phyloP scores from a whole-genome alignment of 495 filamentous ascomycete species.

The Massariosphaeria phaeospora region DNA sequence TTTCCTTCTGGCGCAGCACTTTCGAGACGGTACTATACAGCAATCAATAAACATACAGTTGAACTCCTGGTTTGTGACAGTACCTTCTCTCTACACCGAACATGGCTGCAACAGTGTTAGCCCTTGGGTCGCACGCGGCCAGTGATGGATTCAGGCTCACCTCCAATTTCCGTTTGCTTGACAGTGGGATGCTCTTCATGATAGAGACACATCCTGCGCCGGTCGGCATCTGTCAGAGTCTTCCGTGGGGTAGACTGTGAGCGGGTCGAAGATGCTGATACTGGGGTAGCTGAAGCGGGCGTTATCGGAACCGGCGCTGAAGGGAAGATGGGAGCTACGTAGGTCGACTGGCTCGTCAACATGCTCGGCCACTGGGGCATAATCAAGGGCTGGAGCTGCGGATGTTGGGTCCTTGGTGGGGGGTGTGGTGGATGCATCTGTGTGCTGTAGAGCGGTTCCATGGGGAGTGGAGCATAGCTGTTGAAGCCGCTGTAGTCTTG shows the following conservation, averaged over 20 bases:
- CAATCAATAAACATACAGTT: conserved; percentile 17
- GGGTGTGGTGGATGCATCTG: conserved; percentile 41
- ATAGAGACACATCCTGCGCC: conserved; percentile 91
- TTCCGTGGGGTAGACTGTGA: conserved; percentile 66
- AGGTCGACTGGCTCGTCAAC: conserved; percentile 48
- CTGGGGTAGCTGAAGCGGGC: conserved; percentile 40
- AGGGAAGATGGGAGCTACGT: conserved; percentile 37
- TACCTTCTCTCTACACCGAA: conserved; percentile 99
- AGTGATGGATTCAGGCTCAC: conserved; percentile 45
- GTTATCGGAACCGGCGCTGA: conserved; percentile 41
- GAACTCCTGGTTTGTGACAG: conserved; percentile 23
- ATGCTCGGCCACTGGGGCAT: conserved; percentile 53
- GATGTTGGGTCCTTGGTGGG: conserved; percentile 41
- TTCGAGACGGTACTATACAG: conserved; percentile 87
- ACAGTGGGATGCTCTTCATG: conserved; percentile 87
- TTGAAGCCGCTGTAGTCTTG: conserved; percentile 46
- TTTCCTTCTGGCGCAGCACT: conserved; percentile 91
- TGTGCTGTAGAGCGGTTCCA: conserved; percentile 43
- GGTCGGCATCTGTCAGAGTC: conserved; percentile 88
- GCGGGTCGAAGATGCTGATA: conserved; percentile 44
- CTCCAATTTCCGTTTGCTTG: conserved; percentile 98
- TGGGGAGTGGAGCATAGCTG: conserved; percentile 40
- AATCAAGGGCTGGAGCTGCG: conserved; percentile 47
- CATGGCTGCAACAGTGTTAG: conserved; percentile 55
- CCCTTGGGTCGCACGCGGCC: conserved; percentile 4